Evolutionary conservation across 495 filamentous ascomycete genomes (phyloP), one percentile per base, ranked within the genome.

Genomic region (Aspergillus hancockii): DNA sequence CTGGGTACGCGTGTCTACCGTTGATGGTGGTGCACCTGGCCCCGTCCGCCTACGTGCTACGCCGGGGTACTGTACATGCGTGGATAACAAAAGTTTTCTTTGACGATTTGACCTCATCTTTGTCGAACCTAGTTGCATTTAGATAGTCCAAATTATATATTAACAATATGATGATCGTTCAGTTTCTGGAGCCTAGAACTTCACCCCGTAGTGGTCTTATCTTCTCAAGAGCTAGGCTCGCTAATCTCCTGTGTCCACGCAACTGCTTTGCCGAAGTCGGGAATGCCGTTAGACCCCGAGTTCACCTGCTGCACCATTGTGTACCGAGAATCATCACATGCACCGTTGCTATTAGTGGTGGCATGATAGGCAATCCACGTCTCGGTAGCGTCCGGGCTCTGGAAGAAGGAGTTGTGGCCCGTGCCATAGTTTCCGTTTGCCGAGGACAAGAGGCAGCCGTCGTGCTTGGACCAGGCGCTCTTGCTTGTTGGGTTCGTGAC

Each of bases 321-420:
- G 21, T 81, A 79, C 10, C 82, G 67, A 50, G 71, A 79, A 2
- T 77, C 74, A 58, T 81, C 77, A 34, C 71, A 80, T 12, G 71
- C 71, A 47, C 69, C 79, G 21, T 45, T 67, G 23, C 68, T 71
- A 23, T 67, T 73, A 3, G 64, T 61, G 4, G 77, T 79, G 10
- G 81, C 82, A 61, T 85, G 81, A 63, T 75, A 85, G 3, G 76
- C 76, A 54, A 76, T 79, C 67, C 81, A 75, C 25, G 75, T 77
- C 63, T 79, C 69, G 2, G 64, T 67, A 3, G 73, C 78, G 59
- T 83, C 79, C 10, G 83, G 80, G 22, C 75, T 78, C 8, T 63
- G 46, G n/a, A 70, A 68, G 53, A 62, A 75, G 57, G 71, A 69
- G 63, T 85, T 84, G 49, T 83, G 81, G 0, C 81, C 83, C 0